Base-by-base conservation (phyloP, 2,329 filamentous ascomycete genomes). In the Trichoderma harzianum region DNA sequence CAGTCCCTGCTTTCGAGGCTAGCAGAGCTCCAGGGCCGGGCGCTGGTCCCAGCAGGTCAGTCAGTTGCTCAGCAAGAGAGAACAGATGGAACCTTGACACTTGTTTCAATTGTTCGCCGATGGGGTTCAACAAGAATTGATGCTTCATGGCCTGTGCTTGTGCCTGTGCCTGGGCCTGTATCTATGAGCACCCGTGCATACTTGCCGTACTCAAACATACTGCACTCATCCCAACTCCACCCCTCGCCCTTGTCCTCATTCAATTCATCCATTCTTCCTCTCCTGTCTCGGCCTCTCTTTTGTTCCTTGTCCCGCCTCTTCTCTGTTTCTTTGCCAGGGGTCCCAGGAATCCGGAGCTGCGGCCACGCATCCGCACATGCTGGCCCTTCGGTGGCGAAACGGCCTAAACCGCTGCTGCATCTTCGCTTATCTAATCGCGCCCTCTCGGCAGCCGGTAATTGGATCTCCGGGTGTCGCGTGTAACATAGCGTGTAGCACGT, bases 361-460 rank as follows among this genome's bases (percentile, higher is more conserved):
- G 24, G 51, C 51, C 51, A 21, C n/a, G n/a, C 43, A 28, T 26
- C 51, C 24, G 51, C 51, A 55, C 14, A 14, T 26, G 51, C 51
- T 55, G 24, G 21, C 51, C 14, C 8, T 16, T 32, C 7, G 28
- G 26, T 34, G 55, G 8, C 55, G 28, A 32, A 30, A 60, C 26
- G 18, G 32, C 16, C 55, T 28, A 18, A 62, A 62, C 32, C 34
- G 60, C 21, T 28, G 30, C 57, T 28, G 30, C 58, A 36, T 36
- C 32, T 47, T 64, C 61, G 61, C 61, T 64, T 64, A 64, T 64
- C 61, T 64, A 64, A 64, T 47, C 61, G 21, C 32, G 16, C 24
- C 28, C 18, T 26, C 26, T 28, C 60, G 60, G 60, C 12, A 43
- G 61, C 61, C 61, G 61, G 60, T 64, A 64, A 64, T 64, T 64